Base-by-base conservation (phyloP, 495 filamentous ascomycete genomes). In the Aspergillus nidulans region DNA sequence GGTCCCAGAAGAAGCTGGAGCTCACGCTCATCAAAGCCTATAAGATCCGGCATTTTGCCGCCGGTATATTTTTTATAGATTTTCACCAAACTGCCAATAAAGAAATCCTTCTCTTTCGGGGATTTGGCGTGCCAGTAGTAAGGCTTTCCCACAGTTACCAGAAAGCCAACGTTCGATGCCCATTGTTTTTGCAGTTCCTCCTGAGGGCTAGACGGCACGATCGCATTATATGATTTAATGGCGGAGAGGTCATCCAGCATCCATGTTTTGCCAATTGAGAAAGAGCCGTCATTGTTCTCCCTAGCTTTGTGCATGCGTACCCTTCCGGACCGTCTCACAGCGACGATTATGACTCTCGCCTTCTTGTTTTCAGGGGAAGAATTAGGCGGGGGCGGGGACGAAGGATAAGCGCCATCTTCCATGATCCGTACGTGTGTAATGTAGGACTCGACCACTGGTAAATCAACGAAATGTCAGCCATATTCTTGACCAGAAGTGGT, bases 261-360 rank as follows among this genome's bases (percentile, higher is more conserved):
- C 94, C 94, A 98, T 3, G 92, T 97, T 72, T 98, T 98, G 38
- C 94, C 94, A 62, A 98, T 97, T 6, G 94, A 97, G 70, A 96
- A 98, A 4, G 89, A 81, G 25, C 90, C 89, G 71, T 97, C 95
- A 40, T 79, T 78, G 67, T 98, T 98, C 68, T 98, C 95, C 57
- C 95, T 85, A 46, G 90, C 91, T 69, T 98, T 98, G 76, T 97
- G 94, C 77, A 98, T 83, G 50, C 91, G 88, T 57, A 98, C 91
- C 54, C 91, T 82, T 45, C 92, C 92, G 0, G 92, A 95, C 58
- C 89, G 92, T 42, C 89, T 83, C 53, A 98, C 92, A 9, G 94
- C 86, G 56, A 97, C 84, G 56, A 98, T 88, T 56, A 98, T 95
- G 46, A 96, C 77, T 45, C 94, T 85, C 40, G 86, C 77, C 69